phyloP scores from a whole-genome alignment of 2,329 filamentous ascomycete genomes.

The Botryotinia convoluta region DNA sequence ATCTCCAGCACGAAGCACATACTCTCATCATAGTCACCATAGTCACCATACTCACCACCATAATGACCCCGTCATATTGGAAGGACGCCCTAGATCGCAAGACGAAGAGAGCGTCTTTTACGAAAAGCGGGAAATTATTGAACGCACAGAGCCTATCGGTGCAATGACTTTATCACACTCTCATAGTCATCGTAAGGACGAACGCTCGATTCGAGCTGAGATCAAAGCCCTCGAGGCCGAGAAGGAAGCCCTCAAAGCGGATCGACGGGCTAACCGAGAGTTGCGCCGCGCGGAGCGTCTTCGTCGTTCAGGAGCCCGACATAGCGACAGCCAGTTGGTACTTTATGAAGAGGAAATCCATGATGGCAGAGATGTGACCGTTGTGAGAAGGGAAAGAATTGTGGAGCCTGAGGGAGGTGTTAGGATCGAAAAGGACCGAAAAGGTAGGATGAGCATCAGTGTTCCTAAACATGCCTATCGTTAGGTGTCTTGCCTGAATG shows the following conservation, averaged over 20 bases:
- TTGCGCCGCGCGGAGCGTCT: slow-evolving; percentile 49
- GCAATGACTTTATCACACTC: slow-evolving; percentile 46
- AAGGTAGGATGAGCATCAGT: slow-evolving; percentile 92
- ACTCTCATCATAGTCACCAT: slow-evolving; percentile 18
- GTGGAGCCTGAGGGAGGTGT: slow-evolving; percentile 58
- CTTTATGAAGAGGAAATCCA: slow-evolving; percentile 53
- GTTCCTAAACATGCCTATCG: slow-evolving; percentile 64
- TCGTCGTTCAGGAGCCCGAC: slow-evolving; percentile 51
- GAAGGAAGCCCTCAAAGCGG: slow-evolving; percentile 54
- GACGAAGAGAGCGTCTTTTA: slow-evolving; percentile 32
- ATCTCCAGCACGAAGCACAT: slow-evolving; percentile 23
- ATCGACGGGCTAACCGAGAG: slow-evolving; percentile 49
- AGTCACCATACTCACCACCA: slow-evolving; percentile 34
- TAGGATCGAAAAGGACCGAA: slow-evolving; percentile 82
- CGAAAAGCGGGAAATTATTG: slow-evolving; percentile 30
- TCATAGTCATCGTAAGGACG: slow-evolving; percentile 39
- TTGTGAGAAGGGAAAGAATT: slow-evolving; percentile 52
- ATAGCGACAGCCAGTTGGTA: slow-evolving; percentile 60
- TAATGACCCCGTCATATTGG: slow-evolving; percentile 43
- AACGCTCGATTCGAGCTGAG: slow-evolving; percentile 67
- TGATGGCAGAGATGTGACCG: slow-evolving; percentile 47
- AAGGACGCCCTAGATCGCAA: slow-evolving; percentile 36
- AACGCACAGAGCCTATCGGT: slow-evolving; percentile 38
- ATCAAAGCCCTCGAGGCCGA: slow-evolving; percentile 70
- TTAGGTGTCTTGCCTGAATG: slow-evolving; percentile 34